Evolutionary conservation across 2,329 filamentous ascomycete genomes (phyloP), one percentile per base, ranked within the genome.

Genomic region (Arachnopeziza araneosa): DNA sequence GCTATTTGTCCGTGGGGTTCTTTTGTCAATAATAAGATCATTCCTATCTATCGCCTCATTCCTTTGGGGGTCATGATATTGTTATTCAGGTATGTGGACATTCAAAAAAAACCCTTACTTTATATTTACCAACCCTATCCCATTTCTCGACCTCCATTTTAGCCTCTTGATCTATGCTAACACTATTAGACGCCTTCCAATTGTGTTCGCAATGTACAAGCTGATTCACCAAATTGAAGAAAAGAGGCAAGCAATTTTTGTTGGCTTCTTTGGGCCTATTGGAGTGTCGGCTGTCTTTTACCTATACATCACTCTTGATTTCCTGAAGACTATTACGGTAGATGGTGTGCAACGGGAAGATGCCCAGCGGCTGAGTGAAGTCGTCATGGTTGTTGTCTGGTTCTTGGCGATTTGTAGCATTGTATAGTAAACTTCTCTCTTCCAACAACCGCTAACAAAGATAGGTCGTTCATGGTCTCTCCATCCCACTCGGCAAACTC

Each of bases 231-330:
- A 96, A 71, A 92, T 96, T 50, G 83, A 91, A 60, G 80, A 88
- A 50, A 74, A 82, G 30, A 82, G 83, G 3, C 91, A 96, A 66
- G 91, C 91, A 1, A 75, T 90, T 0, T 96, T 96, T 69, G 90
- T 95, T 8, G 93, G 93, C 0, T 96, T 96, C 77, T 97, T 97
- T 65, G 93, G 93, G 0, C 93, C 93, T 0, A 93, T 97, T 59
- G 92, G 93, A 2, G 92, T 96, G 1, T 91, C 90, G 19, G 93
- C 91, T 1, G 83, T 96, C 22, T 97, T 96, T 72, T 96, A 97
- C 71, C 80, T 97, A 6, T 96, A 92, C 69, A 79, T 96, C 63
- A 87, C 83, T 50, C 74, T 90, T 1, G 90, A 96, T 24, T 96
- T 93, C 62, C 78, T 97, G 55, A 75, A 73, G 30, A 75, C 61